A percentile compares a stretch with the other conserved stretches of the same genome.
Evolutionary conservation across 768 basidiomycete species (phyloP).

Genomic region (Coprinopsis strossmayeri): DNA sequence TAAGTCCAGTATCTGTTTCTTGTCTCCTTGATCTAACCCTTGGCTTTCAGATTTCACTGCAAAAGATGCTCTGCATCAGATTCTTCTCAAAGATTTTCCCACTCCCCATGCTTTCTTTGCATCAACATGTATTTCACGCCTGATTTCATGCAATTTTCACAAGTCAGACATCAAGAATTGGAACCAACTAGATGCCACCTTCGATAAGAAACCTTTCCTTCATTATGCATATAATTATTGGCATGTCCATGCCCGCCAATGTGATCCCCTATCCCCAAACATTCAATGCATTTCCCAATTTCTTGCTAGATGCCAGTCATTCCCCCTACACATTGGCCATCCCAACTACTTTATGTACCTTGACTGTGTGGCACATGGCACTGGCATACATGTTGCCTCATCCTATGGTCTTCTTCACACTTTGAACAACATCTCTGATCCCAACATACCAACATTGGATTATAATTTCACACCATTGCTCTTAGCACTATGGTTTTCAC

Average conservation of each 20-base stretch:
- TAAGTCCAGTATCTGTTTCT: not conserved
- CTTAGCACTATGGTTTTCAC: not conserved
- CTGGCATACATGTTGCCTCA: too few relatives aligned
- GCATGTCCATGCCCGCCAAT: not conserved
- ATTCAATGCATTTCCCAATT: not conserved
- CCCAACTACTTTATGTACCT: too few relatives aligned
- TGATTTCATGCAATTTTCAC: not conserved
- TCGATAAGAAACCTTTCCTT: not conserved
- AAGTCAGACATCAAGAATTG: not conserved
- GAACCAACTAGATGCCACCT: not conserved
- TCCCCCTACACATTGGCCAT: not conserved
- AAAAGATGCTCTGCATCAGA: not conserved
- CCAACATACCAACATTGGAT: too few relatives aligned
- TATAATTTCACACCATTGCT: not conserved
- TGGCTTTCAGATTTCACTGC: not conserved
- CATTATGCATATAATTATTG: not conserved
- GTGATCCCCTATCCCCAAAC: not conserved
- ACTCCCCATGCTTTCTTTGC: not conserved
- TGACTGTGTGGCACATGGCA: too few relatives aligned
- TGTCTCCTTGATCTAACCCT: not conserved
- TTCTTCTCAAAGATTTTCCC: not conserved
- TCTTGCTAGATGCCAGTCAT: not conserved
- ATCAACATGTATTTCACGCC: not conserved
- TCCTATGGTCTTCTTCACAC: too few relatives aligned
- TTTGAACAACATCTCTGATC: too few relatives aligned